These are phyloP conservation scores for Nymphaea colorata DNA, from an alignment of 164 flowering plant species.

Conservation along the genomic window DNA sequence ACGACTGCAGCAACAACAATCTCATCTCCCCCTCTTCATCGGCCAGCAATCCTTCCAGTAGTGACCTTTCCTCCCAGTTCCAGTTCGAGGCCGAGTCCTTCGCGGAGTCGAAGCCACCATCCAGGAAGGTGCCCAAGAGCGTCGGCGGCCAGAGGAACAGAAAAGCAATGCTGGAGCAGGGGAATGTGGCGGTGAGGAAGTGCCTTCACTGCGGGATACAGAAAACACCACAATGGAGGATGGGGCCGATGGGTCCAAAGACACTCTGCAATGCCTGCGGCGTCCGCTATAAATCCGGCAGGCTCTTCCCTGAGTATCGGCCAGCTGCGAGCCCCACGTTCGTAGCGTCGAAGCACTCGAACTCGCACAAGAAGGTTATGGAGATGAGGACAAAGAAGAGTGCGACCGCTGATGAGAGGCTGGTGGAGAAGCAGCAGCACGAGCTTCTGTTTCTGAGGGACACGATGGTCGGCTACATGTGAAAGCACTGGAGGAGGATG, in stretches of 20 bases:
- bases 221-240: conserved; percentile 95
- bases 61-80: conserved; percentile 11
- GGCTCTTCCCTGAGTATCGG: conserved; percentile 91
- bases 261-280: conserved; percentile 98
- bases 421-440: not conserved
- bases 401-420: not conserved
- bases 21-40: no score
- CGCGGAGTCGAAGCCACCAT: conserved; percentile 26
- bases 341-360: conserved; percentile 72
- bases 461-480: not conserved
- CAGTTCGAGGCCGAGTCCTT: conserved; percentile 28
- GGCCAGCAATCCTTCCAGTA: conserved; percentile 7
- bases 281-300: conserved; percentile 84
- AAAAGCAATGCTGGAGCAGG: conserved; percentile 2
- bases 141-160: not conserved
- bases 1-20: not conserved
- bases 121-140: not conserved
- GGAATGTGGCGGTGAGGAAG: conserved; percentile 29
- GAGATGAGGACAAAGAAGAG: conserved; percentile 56
- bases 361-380: conserved; percentile 82
- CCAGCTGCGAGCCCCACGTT: conserved; percentile 97
- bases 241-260: conserved; percentile 95
- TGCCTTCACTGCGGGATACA: conserved; percentile 89
- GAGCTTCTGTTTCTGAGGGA: not conserved
- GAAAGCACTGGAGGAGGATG: not conserved